Evolutionary conservation across 306 rosid genomes (phyloP).

Genomic region (Prinsepia uniflora): DNA sequence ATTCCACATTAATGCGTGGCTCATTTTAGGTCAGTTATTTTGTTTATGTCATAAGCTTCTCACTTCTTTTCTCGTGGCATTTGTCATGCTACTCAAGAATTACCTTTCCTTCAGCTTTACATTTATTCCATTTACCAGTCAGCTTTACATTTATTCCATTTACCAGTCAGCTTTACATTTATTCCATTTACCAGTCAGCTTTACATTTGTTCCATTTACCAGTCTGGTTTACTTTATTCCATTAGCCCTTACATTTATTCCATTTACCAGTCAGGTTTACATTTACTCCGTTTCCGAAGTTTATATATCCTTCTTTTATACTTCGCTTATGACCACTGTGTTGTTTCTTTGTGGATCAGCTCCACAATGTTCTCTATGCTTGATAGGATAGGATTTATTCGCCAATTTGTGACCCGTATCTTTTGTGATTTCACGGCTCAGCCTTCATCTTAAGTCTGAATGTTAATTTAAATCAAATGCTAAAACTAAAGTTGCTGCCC

Average conservation of each 20-base stretch:
- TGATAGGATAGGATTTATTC: slow-evolving; percentile 17
- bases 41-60: slow-evolving; percentile 47
- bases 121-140: slow-evolving; percentile 26
- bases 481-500: neutral
- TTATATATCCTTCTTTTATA: slow-evolving; percentile 12
- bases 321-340: slow-evolving; percentile 8
- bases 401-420: slow-evolving; percentile 5
- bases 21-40: slow-evolving; percentile 75
- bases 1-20: slow-evolving; percentile 69
- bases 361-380: slow-evolving; percentile 11
- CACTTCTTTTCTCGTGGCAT: slow-evolving; percentile 49
- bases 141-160: slow-evolving; percentile 19
- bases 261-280: slow-evolving; percentile 11
- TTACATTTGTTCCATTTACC: slow-evolving; percentile 21
- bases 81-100: slow-evolving; percentile 45
- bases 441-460: neutral
- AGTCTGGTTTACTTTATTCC: slow-evolving; percentile 15
- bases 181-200: slow-evolving; percentile 15
- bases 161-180: slow-evolving; percentile 23
- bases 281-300: neutral
- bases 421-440: slow-evolving; percentile 6
- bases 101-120: slow-evolving; percentile 34
- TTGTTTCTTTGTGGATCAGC: slow-evolving; percentile 20
- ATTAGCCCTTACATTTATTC: slow-evolving; percentile 16
- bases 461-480: neutral